Evolutionary conservation across 768 basidiomycete species (phyloP), one percentile per base, ranked within the genome.

Genomic region (Amanita exitialis): DNA sequence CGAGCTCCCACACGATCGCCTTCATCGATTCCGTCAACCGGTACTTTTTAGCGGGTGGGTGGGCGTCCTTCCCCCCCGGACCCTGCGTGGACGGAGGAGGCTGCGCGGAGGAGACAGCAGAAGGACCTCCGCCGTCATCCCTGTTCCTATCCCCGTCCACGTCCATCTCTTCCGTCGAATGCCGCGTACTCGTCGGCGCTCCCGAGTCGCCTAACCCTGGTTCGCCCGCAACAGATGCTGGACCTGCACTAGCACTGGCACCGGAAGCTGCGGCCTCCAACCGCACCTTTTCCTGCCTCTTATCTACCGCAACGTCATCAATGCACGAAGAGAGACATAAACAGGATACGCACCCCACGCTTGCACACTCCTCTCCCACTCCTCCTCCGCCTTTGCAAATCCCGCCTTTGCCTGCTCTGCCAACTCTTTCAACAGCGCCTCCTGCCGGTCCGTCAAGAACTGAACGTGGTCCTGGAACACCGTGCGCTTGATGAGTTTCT

Each of bases 401-500:
- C 83, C 82, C 0, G 79, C 78, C 12, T 77, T 68, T 0, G 90
- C 82, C 35, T 84, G 68, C 7, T 65, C 64, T 39, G 69, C 69
- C 3, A 97, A 76, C 59, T 86, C 77, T 4, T 65, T 69, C 3
- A 96, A 68, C 0, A 90, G 66, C 25, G 76, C 74, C 0, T 86
- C 83, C 62, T 92, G 87, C 41, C 81, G 74, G 50, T 81, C 74
- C 0, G 73, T 71, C 4, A 94, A 69, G 23, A 87, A 70, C 37
- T 74, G 72, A 49, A 78, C 73, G 58, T 94, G 91, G 7, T 86
- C 85, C 0, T 66, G 61, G 67, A 84, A 93, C 10, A 93, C 79
- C n/a, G 88, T 87, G 6, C 91, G 80, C 62, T 92, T 92, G 65
- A 93, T 87, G 42, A 97, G 77, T 82, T 96, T 97, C 87, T 94